phyloP scores from a whole-genome alignment of 495 filamentous ascomycete genomes.

The Penicillium desertorum region DNA sequence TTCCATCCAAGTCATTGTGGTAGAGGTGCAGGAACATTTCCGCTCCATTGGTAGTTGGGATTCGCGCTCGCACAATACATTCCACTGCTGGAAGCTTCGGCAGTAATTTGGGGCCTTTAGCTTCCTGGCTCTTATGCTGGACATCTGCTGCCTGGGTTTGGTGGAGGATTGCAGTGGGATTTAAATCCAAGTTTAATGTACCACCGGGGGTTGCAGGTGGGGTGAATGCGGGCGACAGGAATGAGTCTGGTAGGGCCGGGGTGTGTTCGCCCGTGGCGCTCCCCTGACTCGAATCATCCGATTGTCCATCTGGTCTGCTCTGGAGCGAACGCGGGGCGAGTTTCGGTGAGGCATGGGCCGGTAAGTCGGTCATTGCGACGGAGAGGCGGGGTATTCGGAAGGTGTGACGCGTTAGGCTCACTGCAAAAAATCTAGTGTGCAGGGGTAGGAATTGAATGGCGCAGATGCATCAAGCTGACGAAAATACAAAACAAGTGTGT shows the following conservation, averaged over 20 bases:
- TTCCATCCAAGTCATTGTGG: slow-evolving; percentile 85
- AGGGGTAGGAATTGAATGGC: slow-evolving; percentile 4
- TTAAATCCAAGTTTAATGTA: slow-evolving; percentile 42
- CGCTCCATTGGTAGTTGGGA: slow-evolving; percentile 81
- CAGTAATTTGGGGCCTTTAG: slow-evolving; percentile 65
- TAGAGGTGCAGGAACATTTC: slow-evolving; percentile 99
- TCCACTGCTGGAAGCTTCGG: slow-evolving; percentile 69
- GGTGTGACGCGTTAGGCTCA: neutral
- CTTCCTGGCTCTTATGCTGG: slow-evolving; percentile 40
- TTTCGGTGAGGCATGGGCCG: slow-evolving; percentile 53
- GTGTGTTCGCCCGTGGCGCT: slow-evolving; percentile 32
- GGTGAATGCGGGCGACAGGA: slow-evolving; percentile 76
- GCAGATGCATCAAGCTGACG: slow-evolving; percentile 3
- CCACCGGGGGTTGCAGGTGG: slow-evolving; percentile 73
- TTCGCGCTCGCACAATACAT: slow-evolving; percentile 80
- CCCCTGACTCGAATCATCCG: slow-evolving; percentile 25
- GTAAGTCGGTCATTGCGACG: slow-evolving; percentile 49
- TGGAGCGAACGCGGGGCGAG: slow-evolving; percentile 45
- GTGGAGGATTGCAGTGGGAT: slow-evolving; percentile 43
- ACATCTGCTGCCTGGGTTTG: slow-evolving; percentile 30
- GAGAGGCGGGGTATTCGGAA: slow-evolving; percentile 11
- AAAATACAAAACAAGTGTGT: neutral
- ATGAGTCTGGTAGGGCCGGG: slow-evolving; percentile 48
- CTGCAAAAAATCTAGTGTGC: neutral
- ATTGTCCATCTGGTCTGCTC: slow-evolving; percentile 18